phyloP scores from a whole-genome alignment of 2,329 filamentous ascomycete species.

The Colletotrichum destructivum region DNA sequence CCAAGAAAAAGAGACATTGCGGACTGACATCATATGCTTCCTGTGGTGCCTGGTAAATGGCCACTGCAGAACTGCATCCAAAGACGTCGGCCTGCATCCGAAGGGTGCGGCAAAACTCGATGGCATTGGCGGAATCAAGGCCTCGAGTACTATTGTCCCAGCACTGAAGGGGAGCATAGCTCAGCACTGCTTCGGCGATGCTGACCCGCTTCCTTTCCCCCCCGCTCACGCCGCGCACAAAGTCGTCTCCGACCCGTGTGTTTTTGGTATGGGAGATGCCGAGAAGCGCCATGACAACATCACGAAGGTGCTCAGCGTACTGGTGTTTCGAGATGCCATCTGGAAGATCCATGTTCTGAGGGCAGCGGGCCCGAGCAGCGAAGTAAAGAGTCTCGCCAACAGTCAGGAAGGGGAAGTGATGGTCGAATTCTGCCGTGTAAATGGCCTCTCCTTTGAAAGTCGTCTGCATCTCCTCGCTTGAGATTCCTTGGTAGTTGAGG shows the following conservation, averaged over 20 bases:
- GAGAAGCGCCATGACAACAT: constrained; percentile 69
- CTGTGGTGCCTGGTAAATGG: constrained; percentile 74
- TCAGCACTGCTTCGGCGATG: constrained; percentile 53
- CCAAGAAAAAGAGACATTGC: background rate
- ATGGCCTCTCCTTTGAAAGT: constrained; percentile 71
- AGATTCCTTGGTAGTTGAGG: constrained; percentile 40
- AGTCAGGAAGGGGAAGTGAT: constrained; percentile 72
- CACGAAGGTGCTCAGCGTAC: constrained; percentile 64
- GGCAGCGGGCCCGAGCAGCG: constrained; percentile 69
- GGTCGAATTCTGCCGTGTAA: constrained; percentile 77
- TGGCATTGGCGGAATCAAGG: constrained; percentile 48
- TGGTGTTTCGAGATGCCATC: constrained; percentile 56
- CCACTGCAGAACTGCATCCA: constrained; percentile 46
- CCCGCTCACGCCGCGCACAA: constrained; percentile 67
- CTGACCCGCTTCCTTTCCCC: constrained; percentile 64
- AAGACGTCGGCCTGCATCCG: constrained; percentile 48
- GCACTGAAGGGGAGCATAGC: constrained; percentile 48
- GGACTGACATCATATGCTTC: constrained; percentile 64
- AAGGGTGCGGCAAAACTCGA: constrained; percentile 46
- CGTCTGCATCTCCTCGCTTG: constrained; percentile 15
- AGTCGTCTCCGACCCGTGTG: constrained; percentile 69
- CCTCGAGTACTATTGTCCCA: constrained; percentile 66
- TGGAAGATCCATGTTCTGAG: constrained; percentile 60
- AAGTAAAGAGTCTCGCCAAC: constrained; percentile 75
- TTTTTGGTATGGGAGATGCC: constrained; percentile 69